phyloP scores from a whole-genome alignment of 805 yeast genomes.

The Komagataella mondaviorum region DNA sequence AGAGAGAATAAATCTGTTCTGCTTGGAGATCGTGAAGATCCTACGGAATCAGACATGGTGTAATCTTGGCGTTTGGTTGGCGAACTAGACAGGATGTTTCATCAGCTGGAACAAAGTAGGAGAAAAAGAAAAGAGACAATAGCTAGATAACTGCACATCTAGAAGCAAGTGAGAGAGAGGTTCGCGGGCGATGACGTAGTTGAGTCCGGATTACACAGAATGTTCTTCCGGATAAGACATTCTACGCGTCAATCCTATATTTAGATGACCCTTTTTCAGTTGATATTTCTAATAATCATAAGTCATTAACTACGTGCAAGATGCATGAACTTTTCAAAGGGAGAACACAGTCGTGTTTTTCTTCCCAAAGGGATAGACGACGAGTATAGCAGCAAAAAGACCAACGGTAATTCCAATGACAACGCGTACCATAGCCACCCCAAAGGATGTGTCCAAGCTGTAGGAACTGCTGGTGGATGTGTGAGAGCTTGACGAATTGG shows the following conservation, averaged over 20 bases:
- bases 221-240: not conserved
- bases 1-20: not conserved
- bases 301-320: not conserved
- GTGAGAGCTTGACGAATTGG: slow-evolving; percentile 17
- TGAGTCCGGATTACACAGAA: too few species aligned
- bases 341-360: slow-evolving; percentile 81
- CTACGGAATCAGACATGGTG: not conserved
- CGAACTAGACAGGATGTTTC: not conserved
- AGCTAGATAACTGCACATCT: not conserved
- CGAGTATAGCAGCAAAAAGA: slow-evolving; percentile 76
- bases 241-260: not conserved
- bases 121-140: not conserved
- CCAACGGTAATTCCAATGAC: slow-evolving; percentile 93
- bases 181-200: not conserved
- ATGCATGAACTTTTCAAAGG: slow-evolving; percentile 22
- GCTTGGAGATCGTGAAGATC: not conserved
- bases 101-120: not conserved
- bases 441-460: slow-evolving; percentile 30
- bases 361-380: slow-evolving; percentile 87
- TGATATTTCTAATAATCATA: too few species aligned
- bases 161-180: not conserved
- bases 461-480: slow-evolving; percentile 11
- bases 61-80: not conserved
- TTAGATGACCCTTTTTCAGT: not conserved
- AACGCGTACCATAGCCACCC: slow-evolving; percentile 83